Evolutionary conservation across 148 eudicot species (phyloP), one percentile per base, ranked within the genome.

Genomic region (Nyssa sinensis): DNA sequence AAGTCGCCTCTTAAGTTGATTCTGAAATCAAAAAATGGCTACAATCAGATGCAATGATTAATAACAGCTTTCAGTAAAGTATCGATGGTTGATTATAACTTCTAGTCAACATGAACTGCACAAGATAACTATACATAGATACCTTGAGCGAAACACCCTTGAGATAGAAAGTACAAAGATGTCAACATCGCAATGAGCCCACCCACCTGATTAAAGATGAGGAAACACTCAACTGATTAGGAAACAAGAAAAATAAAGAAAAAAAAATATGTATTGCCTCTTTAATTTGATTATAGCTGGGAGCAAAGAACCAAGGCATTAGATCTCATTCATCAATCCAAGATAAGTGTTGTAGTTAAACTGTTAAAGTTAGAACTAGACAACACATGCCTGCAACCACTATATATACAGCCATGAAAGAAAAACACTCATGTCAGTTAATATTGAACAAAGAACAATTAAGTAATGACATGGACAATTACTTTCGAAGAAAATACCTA

Each of bases 131-230:
- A n/a, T 16, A 41, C 16, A 25, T n/a, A 59, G 21, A 62, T 83
- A 95, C 98, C 98, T 94, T 95, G 69, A 95, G 88, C 58, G 97
- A 95, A 84, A 89, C 83, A 63, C 77, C 98, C 98, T 83, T 87
- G 90, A 73, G 98, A 92, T 71, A 94, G 77, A 74, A 94, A 85
- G 85, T 92, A 94, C 73, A 92, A 86, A 11, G 98, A 83, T 72
- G 89, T 89, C 74, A 92, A 58, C 96, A 95, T 92, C 39, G 96
- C 96, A 71, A 89, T 29, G 67, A 95, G 90, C 58, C 98, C 98
- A 66, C 96, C 97, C 58, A 90, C 91, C 97, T 92, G 82, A 73
- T 77, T 34, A 63, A 74, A 74, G 67, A 71, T n/a, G 58, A 69
- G 39, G 49, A 68, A 55, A 61, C 37, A 72, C 33, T 30, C 3